Conservation (phyloP, 2,329 filamentous ascomycete genomes). For the Talaromyces sp. region DNA sequence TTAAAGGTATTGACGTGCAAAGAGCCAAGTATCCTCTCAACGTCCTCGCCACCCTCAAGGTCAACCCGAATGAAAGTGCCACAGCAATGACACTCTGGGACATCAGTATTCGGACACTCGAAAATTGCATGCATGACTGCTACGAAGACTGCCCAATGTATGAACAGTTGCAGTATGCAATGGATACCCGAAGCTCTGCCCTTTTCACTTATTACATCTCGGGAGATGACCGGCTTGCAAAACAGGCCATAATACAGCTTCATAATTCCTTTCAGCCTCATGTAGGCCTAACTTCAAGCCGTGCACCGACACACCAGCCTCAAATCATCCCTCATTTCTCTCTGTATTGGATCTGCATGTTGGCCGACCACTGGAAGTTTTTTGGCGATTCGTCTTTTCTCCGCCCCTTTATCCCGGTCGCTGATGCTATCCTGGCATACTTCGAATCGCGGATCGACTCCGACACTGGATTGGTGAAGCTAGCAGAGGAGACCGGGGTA, state of each 20-base stretch:
- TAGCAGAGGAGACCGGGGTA: constrained; percentile 23
- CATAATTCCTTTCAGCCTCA: constrained; percentile 26
- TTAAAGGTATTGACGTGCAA: not conserved
- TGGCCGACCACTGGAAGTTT: constrained; percentile 31
- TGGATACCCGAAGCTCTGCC: constrained; percentile 26
- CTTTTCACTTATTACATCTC: constrained; percentile 36
- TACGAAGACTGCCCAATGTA: constrained; percentile 39
- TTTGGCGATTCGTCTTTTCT: constrained; percentile 30
- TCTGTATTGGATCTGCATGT: constrained; percentile 33
- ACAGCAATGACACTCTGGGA: constrained; percentile 27
- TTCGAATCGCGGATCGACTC: constrained; percentile 19
- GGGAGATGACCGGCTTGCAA: constrained; percentile 31
- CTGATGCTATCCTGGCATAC: constrained; percentile 17
- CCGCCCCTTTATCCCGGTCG: constrained; percentile 24
- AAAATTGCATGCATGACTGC: constrained; percentile 37
- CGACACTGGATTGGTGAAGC: constrained; percentile 23
- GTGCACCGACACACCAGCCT: constrained; percentile 31
- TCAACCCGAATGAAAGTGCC: not conserved
- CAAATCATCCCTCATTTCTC: constrained; percentile 32
- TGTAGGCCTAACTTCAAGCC: constrained; percentile 31
- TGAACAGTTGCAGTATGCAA: constrained; percentile 35
- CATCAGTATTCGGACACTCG: constrained; percentile 31
- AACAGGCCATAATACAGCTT: constrained; percentile 34
- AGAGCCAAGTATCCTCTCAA: not conserved
- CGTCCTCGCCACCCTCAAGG: not conserved